phyloP scores from a whole-genome alignment of 805 yeast genomes.

The Kazachstania taianensis region DNA sequence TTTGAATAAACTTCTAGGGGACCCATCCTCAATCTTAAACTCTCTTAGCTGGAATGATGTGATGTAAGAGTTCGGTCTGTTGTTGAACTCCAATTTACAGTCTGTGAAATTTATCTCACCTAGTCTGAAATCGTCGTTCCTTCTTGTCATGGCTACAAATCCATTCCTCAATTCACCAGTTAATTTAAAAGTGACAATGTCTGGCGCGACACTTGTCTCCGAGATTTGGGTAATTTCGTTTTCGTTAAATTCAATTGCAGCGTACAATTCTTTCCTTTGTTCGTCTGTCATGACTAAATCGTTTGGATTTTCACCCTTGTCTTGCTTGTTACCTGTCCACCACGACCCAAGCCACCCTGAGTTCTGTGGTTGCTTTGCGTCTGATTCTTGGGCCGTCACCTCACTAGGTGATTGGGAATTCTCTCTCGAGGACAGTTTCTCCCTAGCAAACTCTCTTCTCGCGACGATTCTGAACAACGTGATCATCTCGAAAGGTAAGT shows the following conservation, averaged over 20 bases:
- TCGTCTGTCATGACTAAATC: constrained; percentile 61
- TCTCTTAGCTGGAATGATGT: constrained; percentile 69
- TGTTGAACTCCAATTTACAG: constrained; percentile 59
- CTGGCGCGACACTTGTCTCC: constrained; percentile 59
- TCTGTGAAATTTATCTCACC: constrained; percentile 80
- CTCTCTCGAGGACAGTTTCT: constrained; percentile 28
- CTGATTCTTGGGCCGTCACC: constrained; percentile 1
- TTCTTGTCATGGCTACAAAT: constrained; percentile 49
- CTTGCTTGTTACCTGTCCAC: constrained; percentile 40
- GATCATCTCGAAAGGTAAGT: constrained; percentile 64
- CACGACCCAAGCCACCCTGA: constrained; percentile 63
- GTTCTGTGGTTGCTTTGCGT: constrained; percentile 9
- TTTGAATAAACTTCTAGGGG: constrained; percentile 67
- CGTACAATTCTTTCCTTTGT: constrained; percentile 80
- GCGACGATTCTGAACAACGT: constrained; percentile 79
- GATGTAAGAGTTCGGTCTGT: constrained; percentile 69
- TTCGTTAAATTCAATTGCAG: constrained; percentile 88
- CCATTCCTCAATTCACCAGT: constrained; percentile 66
- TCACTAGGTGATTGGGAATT: constrained; percentile 6
- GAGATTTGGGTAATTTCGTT: constrained; percentile 30
- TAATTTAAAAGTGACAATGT: constrained; percentile 56
- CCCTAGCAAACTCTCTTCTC: constrained; percentile 52
- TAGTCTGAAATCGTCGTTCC: constrained; percentile 33
- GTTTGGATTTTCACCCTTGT: constrained; percentile 8
- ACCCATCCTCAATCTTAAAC: constrained; percentile 80